A percentile compares a stretch with the other conserved stretches of the same genome.
Evolutionary conservation across 176 grass and related monocot species (phyloP).

Genomic region (Secale cereale): DNA sequence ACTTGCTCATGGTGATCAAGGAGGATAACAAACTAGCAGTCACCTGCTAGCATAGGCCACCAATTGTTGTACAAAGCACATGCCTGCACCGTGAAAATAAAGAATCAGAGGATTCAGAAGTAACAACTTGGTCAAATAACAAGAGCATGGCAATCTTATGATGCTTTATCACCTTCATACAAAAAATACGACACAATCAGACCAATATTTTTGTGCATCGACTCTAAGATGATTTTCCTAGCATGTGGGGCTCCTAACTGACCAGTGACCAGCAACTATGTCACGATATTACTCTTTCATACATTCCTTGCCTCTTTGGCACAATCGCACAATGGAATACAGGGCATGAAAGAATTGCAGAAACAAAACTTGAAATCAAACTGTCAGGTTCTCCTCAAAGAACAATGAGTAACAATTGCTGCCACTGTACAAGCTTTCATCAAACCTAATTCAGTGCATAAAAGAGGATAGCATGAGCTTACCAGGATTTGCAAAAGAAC

Average conservation of each 20-base stretch:
- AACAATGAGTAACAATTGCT: not conserved
- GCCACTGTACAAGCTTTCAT: not conserved
- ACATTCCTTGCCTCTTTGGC: not conserved
- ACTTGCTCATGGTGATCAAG: not conserved
- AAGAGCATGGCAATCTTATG: not conserved
- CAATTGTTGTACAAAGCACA: slow-evolving; percentile 98
- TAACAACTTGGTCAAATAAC: not conserved
- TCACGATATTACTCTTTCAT: not conserved
- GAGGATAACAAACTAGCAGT: slow-evolving; percentile 18
- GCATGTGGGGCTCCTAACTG: not conserved
- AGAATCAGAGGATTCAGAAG: not conserved
- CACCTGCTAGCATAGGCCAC: slow-evolving; percentile 99
- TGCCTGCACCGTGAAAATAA: slow-evolving; percentile 50
- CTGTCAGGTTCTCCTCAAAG: not conserved
- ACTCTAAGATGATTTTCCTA: not conserved
- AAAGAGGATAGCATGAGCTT: not conserved
- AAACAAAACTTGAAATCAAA: not conserved
- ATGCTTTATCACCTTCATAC: not conserved
- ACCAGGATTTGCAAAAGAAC: slow-evolving; percentile 96
- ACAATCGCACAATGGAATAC: not conserved
- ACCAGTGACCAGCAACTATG: not conserved
- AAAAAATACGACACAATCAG: not conserved
- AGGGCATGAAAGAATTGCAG: not conserved
- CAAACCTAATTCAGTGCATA: not conserved
- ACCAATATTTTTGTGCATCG: not conserved